Conservation (phyloP, 805 yeast genomes). For the Zygoascus biomembranicola region DNA sequence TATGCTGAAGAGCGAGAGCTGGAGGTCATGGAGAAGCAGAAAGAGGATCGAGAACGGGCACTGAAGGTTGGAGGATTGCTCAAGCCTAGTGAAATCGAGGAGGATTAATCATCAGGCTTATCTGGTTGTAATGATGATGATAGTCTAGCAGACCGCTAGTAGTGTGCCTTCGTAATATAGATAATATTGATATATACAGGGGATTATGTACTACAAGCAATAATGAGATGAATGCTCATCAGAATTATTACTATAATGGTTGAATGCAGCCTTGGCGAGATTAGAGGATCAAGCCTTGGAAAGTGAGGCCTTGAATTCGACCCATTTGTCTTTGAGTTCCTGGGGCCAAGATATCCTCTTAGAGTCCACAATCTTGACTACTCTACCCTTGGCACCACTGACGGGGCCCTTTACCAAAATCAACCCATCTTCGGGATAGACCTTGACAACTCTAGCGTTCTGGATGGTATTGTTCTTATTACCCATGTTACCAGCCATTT, state of each 20-base stretch:
- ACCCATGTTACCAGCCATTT: slow-evolving; percentile 98
- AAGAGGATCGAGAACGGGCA: slow-evolving; percentile 70
- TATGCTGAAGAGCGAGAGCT: slow-evolving; percentile 88
- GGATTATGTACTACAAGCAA: not conserved
- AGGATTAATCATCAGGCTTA: slow-evolving; percentile 32
- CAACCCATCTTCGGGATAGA: slow-evolving; percentile 73
- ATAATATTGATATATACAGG: not conserved
- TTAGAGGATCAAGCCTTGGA: not conserved
- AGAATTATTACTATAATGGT: not conserved
- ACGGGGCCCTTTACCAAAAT: slow-evolving; percentile 82
- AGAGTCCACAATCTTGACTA: slow-evolving; percentile 73
- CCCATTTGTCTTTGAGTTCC: slow-evolving; percentile 2
- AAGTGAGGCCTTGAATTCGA: not conserved
- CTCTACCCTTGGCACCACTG: slow-evolving; percentile 78
- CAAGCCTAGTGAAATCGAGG: slow-evolving; percentile 92
- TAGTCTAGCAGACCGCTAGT: not conserved
- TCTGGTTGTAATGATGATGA: not conserved
- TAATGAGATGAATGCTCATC: not conserved
- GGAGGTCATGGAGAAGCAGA: slow-evolving; percentile 60
- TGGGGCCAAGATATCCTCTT: slow-evolving; percentile 31
- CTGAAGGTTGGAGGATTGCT: slow-evolving; percentile 85
- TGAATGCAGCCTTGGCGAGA: not conserved
- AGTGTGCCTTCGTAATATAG: not conserved
- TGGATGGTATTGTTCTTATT: slow-evolving; percentile 62
- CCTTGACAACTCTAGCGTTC: slow-evolving; percentile 68